Base-by-base conservation (phyloP, 345 rosid genomes). In the Aquilaria sinensis region DNA sequence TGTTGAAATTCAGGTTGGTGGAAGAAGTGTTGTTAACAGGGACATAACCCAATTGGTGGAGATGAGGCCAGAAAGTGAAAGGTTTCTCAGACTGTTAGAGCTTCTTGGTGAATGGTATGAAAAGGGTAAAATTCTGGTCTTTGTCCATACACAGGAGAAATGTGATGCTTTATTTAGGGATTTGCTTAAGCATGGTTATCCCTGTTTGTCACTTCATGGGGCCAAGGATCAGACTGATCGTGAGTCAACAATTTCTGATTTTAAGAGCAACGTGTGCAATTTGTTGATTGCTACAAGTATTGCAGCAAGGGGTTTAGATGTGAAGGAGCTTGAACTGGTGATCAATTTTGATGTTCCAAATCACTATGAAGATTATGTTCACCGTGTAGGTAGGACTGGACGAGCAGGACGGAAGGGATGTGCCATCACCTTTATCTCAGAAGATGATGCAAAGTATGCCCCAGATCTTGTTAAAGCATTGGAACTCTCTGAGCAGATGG, bases 291-390 rank as follows among this genome's bases (percentile, higher is more conserved):
- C 97, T 23, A 88, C 99, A 33, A 86, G 97, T 81, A 47, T 90
- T 78, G 99, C 99, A 31, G 96, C 99, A 31, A 86, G 99, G 74
- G 99, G 99, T 64, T 80, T 90, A 64, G 99, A 86, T 75, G 97
- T 90, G 73, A 94, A 94, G 80, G 97, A 94, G 74, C 96, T 90
- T 47, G 99, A 94, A 79, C 74, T 94, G 61, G 97, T 86, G 73
- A 69, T 94, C 60, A 94, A 90, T 67, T 94, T 72, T 77, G 95
- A 90, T 78, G 96, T 72, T 32, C 99, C 97, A 13, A 90, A 94
- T 64, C 99, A 94, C 75, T 90, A 90, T 64, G 96, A 94, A 75
- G 97, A 90, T 75, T 90, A 88, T 76, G 99, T 90, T 63, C 97
- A 90, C 75, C 95, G 91, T n/a, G 97, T 88, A 62, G 96, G 97